Evolutionary conservation across 169 alveolate genomes (phyloP).

Genomic region (Eimeria sp.): DNA sequence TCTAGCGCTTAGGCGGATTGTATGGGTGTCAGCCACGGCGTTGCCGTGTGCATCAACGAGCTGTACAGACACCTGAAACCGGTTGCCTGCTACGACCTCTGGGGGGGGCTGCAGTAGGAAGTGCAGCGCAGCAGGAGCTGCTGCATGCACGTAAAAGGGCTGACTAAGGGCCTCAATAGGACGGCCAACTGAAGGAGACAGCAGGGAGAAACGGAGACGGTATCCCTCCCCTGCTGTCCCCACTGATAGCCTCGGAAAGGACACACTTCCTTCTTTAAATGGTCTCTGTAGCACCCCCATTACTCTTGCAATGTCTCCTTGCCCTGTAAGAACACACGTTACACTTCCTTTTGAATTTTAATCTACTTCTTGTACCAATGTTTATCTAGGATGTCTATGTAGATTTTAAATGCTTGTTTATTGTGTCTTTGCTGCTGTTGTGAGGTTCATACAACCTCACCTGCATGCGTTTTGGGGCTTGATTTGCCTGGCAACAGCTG

Average conservation of each 20-base stretch:
- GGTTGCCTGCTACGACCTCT: slow-evolving; percentile 12
- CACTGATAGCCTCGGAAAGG: not conserved
- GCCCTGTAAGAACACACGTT: no score
- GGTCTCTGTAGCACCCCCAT: no score
- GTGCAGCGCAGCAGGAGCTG: slow-evolving; percentile 40
- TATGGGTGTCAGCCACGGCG: not conserved
- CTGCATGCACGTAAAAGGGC: slow-evolving; percentile 34
- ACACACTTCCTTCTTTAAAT: no score
- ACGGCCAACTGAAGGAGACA: slow-evolving; percentile 21
- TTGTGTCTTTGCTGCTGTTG: no score
- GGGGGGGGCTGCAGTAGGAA: slow-evolving; percentile 54
- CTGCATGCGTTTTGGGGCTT: no score
- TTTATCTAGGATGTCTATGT: no score
- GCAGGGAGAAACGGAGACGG: not conserved
- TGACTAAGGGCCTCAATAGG: slow-evolving; percentile 12
- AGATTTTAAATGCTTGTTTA: no score
- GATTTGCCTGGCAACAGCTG: no score
- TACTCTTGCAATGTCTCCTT: no score
- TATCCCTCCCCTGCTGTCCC: slow-evolving; percentile 22
- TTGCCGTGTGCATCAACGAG: slow-evolving; percentile 38
- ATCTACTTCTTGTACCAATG: no score
- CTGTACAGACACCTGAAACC: slow-evolving; percentile 30
- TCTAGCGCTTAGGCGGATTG: not conserved
- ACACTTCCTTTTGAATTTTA: no score
- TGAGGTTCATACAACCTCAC: no score